Evolutionary conservation across 192 early-diverging fungal genomes (phyloP).

Genomic region (Linnemannia zychae): DNA sequence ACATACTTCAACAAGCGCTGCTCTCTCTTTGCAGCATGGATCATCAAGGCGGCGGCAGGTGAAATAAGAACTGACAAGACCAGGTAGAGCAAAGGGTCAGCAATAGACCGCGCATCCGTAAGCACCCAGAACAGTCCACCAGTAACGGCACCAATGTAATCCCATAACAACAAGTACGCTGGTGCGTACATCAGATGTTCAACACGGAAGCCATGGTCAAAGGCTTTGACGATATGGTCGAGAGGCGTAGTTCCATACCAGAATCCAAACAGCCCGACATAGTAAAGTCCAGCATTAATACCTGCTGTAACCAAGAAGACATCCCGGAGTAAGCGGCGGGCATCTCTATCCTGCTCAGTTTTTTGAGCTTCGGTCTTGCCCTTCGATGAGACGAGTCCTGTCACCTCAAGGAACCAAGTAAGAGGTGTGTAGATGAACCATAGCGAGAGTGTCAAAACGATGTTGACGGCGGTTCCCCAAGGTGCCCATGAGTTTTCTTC

Average conservation of each 20-base stretch:
- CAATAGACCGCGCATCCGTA: background rate
- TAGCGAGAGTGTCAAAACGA: background rate
- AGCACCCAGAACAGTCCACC: conserved; percentile 16
- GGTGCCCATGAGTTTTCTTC: conserved; percentile 6
- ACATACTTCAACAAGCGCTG: conserved; percentile 4
- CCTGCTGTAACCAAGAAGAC: background rate
- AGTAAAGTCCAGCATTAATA: conserved; percentile 5
- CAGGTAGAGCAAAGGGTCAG: background rate
- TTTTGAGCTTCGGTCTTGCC: background rate
- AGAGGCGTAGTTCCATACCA: conserved; percentile 2
- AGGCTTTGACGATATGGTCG: background rate
- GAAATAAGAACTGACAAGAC: background rate
- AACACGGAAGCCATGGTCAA: conserved; percentile 8
- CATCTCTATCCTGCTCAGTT: background rate
- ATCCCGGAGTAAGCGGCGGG: background rate
- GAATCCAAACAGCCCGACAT: background rate
- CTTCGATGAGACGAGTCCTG: background rate
- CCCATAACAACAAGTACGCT: conserved; percentile 20
- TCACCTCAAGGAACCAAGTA: conserved; percentile 2
- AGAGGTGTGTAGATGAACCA: conserved; percentile 23
- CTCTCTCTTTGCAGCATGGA: conserved; percentile 14
- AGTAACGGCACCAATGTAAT: conserved; percentile 6
- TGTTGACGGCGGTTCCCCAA: background rate
- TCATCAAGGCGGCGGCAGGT: conserved; percentile 14
- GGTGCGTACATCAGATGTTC: conserved; percentile 10